phyloP scores from a whole-genome alignment of 2,329 filamentous ascomycete genomes.

The Metarhizium sp. region DNA sequence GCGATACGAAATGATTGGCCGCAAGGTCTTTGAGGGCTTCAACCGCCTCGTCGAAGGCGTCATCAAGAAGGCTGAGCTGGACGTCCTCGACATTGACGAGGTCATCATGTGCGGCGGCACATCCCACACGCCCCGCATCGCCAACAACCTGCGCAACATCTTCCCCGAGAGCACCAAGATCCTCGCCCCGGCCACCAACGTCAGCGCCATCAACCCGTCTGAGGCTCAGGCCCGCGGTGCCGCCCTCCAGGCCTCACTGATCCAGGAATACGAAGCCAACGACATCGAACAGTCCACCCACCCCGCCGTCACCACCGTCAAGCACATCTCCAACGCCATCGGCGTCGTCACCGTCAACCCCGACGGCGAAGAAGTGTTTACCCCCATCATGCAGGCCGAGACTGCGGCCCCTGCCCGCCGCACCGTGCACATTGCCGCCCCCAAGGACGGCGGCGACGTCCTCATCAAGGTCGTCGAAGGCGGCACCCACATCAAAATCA shows the following conservation, averaged over 20 bases:
- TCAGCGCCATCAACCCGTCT: constrained; percentile 81
- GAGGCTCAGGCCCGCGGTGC: constrained; percentile 84
- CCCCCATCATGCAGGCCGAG: constrained; percentile 72
- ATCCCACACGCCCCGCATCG: constrained; percentile 89
- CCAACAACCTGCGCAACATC: constrained; percentile 64
- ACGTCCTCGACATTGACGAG: constrained; percentile 88
- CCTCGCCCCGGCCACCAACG: constrained; percentile 70
- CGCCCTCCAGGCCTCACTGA: constrained; percentile 87
- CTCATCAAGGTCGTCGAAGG: constrained; percentile 85
- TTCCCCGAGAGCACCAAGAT: constrained; percentile 76
- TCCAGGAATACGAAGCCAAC: constrained; percentile 86
- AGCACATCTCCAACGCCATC: constrained; percentile 80
- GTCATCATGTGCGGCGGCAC: constrained; percentile 89
- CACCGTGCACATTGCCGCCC: constrained; percentile 66
- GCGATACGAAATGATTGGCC: constrained; percentile 80
- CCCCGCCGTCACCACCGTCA: constrained; percentile 86
- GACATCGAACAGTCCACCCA: constrained; percentile 96
- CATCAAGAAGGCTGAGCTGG: constrained; percentile 85
- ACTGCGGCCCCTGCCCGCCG: constrained; percentile 85
- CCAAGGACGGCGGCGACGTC: constrained; percentile 77
- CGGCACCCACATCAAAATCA: constrained; percentile 83
- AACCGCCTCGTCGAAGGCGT: constrained; percentile 75
- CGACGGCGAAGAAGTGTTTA: constrained; percentile 61
- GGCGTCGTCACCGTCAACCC: constrained; percentile 63
- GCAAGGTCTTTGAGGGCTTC: constrained; percentile 83